Evolutionary conservation across 2,329 filamentous ascomycete genomes (phyloP), one percentile per base, ranked within the genome.

Genomic region (Fusarium fujikuroi): DNA sequence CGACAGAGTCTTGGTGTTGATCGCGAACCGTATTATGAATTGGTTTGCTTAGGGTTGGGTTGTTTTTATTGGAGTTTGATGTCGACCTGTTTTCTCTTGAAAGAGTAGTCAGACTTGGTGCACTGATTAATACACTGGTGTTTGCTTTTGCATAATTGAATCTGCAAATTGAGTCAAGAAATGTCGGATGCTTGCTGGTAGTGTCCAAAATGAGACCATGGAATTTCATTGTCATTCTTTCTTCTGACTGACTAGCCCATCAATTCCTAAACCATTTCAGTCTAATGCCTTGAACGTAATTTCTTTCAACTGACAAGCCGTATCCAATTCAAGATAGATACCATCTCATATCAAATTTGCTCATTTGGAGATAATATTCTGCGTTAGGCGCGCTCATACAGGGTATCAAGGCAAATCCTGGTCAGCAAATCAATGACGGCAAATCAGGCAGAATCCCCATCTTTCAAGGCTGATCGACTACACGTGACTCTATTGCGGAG

Each of bases 91-190:
- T 23, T 23, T 23, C 15, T 32, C 8, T n/a, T n/a, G 1, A 32
- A 49, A 23, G 28, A 34, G 15, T 32, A 1, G 3, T n/a, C 10
- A 32, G 21, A 50, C 10, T 50, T 32, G 10, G 3, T 12, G 8
- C 15, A 12, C 10, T 32, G 0, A 12, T 6, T 7, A 14, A 50
- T 18, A 32, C 1, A n/a, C 10, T 12, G 14, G 11, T 4, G 5
- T 18, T 9, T 18, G 14, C 15, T 18, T n/a, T 30, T 0, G 3
- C 7, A 18, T 8, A 7, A 9, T 30, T 14, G 12, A 2, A 32
- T 32, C 7, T 0, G 1, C 3, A 8, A 32, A 5, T n/a, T 0
- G 3, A 18, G 9, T 9, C 14, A 7, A 12, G 18, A 7, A 9
- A 15, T 16, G 4, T 4, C 5, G 8, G 7, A 12, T 25, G 23